These are phyloP conservation scores for Diaporthe amygdali DNA, from an alignment of 2,329 filamentous ascomycete species.

Conservation along the genomic window DNA sequence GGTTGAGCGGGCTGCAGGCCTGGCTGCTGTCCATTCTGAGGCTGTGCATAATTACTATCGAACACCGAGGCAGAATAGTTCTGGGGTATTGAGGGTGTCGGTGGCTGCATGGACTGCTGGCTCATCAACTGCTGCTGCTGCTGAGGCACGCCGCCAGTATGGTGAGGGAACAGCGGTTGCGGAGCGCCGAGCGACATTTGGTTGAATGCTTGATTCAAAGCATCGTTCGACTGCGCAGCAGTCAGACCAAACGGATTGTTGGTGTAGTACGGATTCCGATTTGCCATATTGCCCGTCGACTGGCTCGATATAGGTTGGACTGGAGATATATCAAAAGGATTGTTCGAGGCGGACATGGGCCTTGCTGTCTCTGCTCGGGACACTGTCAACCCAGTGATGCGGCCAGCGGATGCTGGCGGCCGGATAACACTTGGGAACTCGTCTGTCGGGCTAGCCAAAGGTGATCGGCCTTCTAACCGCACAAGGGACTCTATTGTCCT, in stretches of 20 bases:
- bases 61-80: constrained; percentile 45
- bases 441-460: constrained; percentile 26
- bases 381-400: constrained; percentile 31
- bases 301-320: constrained; percentile 67
- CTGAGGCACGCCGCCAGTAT: constrained; percentile 67
- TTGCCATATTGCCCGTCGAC: constrained; percentile 66
- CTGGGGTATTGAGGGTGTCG: constrained; percentile 46
- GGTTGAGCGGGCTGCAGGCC: constrained; percentile 33
- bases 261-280: constrained; percentile 61
- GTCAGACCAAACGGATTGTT: constrained; percentile 71
- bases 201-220: constrained; percentile 74
- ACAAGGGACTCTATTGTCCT: constrained; percentile 85
- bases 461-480: constrained; percentile 68
- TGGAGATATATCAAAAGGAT: constrained; percentile 69
- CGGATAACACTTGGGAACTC: constrained; percentile 22
- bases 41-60: constrained; percentile 49
- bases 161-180: constrained; percentile 72
- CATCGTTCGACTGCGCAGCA: constrained; percentile 45
- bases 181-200: constrained; percentile 69
- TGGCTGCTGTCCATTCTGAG: constrained; percentile 27
- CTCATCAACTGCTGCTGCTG: constrained; percentile 47
- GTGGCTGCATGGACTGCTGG: constrained; percentile 50
- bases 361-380: constrained; percentile 25
- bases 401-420: constrained; percentile 48
- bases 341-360: constrained; percentile 51